Evolutionary conservation across 2,329 filamentous ascomycete species (phyloP).

Genomic region (Pseudonectria foliicola): DNA sequence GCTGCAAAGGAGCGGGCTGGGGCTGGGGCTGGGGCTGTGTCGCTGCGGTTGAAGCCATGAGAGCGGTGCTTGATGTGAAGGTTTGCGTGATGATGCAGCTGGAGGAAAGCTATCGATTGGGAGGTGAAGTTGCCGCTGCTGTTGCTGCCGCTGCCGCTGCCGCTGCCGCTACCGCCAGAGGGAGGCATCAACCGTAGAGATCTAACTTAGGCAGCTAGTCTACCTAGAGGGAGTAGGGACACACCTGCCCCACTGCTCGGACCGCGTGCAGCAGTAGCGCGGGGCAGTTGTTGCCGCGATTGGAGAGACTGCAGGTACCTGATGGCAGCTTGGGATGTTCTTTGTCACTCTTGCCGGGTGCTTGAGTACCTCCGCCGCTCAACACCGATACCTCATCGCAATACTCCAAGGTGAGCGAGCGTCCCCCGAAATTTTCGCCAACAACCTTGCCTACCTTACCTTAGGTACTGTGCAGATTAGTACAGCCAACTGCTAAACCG

Average conservation of each 20-base stretch:
- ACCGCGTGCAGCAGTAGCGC: constrained; percentile 2
- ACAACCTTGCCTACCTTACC: background rate
- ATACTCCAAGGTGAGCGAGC: background rate
- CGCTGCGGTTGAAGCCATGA: constrained; percentile 20
- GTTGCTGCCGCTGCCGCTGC: too few species aligned
- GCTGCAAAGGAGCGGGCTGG: constrained; percentile 1
- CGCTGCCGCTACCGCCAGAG: too few species aligned
- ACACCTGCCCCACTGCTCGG: too few species aligned
- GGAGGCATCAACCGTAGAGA: too few species aligned
- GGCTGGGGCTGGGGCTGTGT: constrained; percentile 7
- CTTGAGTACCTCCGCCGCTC: too few species aligned
- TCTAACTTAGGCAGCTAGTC: too few species aligned
- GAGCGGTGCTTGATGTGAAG: constrained; percentile 3
- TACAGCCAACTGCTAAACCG: background rate
- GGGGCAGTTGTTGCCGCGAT: constrained; percentile 1
- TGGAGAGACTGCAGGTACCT: background rate
- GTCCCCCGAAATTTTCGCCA: background rate
- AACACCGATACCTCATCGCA: too few species aligned
- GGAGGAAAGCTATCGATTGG: background rate
- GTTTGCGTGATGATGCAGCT: background rate
- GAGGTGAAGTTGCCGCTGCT: background rate
- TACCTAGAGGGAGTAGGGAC: too few species aligned
- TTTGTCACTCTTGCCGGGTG: background rate
- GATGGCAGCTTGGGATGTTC: background rate
- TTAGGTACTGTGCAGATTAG: too few species aligned